phyloP scores from a whole-genome alignment of 2,329 filamentous ascomycete species.

The Ophiocordyceps australis region DNA sequence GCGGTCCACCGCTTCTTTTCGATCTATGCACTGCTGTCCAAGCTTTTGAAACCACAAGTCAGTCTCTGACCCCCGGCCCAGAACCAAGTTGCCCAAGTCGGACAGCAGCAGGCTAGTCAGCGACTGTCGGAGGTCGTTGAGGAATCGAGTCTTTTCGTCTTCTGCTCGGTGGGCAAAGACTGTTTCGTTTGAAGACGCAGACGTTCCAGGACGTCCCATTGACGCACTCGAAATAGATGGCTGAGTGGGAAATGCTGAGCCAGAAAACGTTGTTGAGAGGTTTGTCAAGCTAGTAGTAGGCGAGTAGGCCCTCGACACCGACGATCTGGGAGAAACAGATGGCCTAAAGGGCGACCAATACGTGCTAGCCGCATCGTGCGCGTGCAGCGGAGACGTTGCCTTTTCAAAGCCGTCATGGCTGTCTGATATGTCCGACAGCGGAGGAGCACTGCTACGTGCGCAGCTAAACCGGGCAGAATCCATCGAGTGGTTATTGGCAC shows the following conservation, averaged over 20 bases:
- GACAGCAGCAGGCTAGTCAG: conserved; percentile 74
- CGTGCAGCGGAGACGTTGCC: conserved; percentile 48
- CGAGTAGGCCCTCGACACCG: conserved; percentile 39
- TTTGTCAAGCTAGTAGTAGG: conserved; percentile 44
- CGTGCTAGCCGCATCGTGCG: conserved; percentile 58
- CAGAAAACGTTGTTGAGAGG: conserved; percentile 29
- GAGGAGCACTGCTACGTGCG: conserved; percentile 33
- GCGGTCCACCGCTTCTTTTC: conserved; percentile 35
- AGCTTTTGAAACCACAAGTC: conserved; percentile 69
- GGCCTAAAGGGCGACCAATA: conserved; percentile 83
- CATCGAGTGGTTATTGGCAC: conserved; percentile 55
- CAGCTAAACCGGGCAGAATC: conserved; percentile 48
- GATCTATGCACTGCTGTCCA: conserved; percentile 45
- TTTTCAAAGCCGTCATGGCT: conserved; percentile 53
- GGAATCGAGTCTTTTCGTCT: conserved; percentile 60
- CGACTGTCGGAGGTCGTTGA: conserved; percentile 59
- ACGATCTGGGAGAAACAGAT: conserved; percentile 42
- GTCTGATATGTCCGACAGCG: conserved; percentile 47
- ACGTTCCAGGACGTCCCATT: conserved; percentile 41
- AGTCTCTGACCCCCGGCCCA: conserved; percentile 80
- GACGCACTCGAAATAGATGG: conserved; percentile 27
- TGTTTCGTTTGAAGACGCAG: conserved; percentile 50
- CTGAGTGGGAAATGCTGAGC: conserved; percentile 19
- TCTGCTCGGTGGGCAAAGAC: conserved; percentile 41
- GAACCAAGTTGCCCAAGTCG: conserved; percentile 73